A percentile compares a stretch with the other conserved stretches of the same genome.
phyloP scores from a whole-genome alignment of 331 rosid genomes.

The Cucumis variabilis region DNA sequence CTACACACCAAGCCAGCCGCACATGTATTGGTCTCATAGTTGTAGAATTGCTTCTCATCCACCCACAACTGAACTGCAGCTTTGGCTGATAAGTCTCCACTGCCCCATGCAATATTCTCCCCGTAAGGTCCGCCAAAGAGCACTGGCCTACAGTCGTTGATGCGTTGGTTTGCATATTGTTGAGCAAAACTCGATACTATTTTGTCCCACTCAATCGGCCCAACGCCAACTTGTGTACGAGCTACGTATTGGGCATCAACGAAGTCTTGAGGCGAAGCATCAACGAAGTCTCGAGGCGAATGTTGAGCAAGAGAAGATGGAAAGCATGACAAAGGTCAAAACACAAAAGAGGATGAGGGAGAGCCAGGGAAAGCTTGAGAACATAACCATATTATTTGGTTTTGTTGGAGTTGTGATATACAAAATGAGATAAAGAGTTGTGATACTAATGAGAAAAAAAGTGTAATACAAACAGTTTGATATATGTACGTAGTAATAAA shows the following conservation, averaged over 20 bases:
- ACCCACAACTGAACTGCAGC: slow-evolving; percentile 49
- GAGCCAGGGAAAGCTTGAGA: background rate
- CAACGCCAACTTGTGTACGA: slow-evolving; percentile 33
- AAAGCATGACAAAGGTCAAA: background rate
- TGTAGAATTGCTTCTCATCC: slow-evolving; percentile 38
- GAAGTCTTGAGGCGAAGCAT: slow-evolving; percentile 45
- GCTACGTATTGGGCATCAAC: slow-evolving; percentile 46
- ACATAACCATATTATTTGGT: background rate
- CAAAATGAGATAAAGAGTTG: too few relatives aligned
- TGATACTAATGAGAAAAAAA: too few relatives aligned
- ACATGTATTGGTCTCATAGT: slow-evolving; percentile 34
- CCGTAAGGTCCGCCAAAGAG: slow-evolving; percentile 45
- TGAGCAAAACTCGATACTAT: slow-evolving; percentile 39
- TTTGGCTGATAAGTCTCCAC: background rate
- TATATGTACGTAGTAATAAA: too few relatives aligned
- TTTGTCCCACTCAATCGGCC: slow-evolving; percentile 41
- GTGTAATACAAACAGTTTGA: too few relatives aligned
- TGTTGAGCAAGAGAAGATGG: slow-evolving; percentile 41
- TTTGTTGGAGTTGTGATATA: background rate
- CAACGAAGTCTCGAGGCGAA: too few relatives aligned
- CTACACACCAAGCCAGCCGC: background rate
- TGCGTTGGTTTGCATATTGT: slow-evolving; percentile 39
- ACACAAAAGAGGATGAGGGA: slow-evolving; percentile 20
- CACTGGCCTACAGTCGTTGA: slow-evolving; percentile 40
- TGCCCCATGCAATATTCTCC: slow-evolving; percentile 48